Base-by-base conservation (phyloP, 2,329 filamentous ascomycete species). In the Fusarium piperis region DNA sequence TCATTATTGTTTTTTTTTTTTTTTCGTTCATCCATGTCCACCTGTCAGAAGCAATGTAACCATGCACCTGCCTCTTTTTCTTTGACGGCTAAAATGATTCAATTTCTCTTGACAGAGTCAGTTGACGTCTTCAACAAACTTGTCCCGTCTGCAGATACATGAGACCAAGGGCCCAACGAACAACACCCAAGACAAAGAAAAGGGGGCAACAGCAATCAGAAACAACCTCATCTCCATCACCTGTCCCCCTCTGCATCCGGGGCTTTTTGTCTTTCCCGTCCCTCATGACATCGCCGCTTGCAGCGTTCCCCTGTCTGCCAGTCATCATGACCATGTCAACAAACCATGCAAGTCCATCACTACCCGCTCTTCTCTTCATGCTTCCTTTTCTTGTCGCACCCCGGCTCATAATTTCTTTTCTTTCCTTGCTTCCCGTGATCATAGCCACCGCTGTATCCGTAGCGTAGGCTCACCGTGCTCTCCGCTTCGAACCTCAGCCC, bases 301-400 rank as follows among this genome's bases (percentile, higher is more conserved):
- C 55, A 73, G 60, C 71, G 46, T 59, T 62, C 60, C 62, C 73
- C 64, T 75, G 71, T 59, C 64, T 70, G 68, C 65, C 68, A 74
- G 68, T 58, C 59, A 52, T 68, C 66, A 52, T 51, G 44, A 64
- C 59, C 55, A 60, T 55, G 64, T 72, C 59, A 71, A 68, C 68
- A 71, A 61, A 68, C 44, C 52, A 68, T 57, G 44, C 44, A 26
- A 44, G 23, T 33, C 36, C 57, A 65, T 35, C 56, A 36, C 53
- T 41, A 20, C 10, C 39, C 51, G 41, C 39, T 32, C 28, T 36
- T 51, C 18, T 28, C 48, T 36, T 52, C 26, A 30, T 51, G 26
- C 16, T 41, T 33, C 48, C 12, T 58, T 39, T 52, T 15, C 38
- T 35, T 23, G 28, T 16, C 36, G 7, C n/a, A 16, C 8, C 32